Conservation (phyloP, 305 asterid genomes). For the Nicotiana rustica region DNA sequence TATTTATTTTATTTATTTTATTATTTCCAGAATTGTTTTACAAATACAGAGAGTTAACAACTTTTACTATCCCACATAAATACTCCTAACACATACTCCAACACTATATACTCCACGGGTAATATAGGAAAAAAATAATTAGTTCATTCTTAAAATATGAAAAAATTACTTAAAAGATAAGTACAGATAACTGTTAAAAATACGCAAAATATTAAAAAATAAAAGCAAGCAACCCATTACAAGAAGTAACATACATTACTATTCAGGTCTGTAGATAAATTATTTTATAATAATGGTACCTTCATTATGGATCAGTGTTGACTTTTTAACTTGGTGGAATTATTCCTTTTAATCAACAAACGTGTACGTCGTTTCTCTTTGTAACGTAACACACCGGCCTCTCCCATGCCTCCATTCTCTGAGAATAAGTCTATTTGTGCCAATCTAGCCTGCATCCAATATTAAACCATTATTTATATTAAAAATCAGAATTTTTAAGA, state of each 20-base stretch:
- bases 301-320: constrained; percentile 84
- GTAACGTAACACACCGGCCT: constrained; percentile 80
- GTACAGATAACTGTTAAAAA: background rate
- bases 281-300: constrained; percentile 47
- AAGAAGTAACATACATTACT: background rate
- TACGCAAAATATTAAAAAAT: background rate
- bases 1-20: too few species aligned
- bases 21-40: too few species aligned
- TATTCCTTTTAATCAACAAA: constrained; percentile 71
- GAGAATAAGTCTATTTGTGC: constrained; percentile 79
- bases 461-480: too few species aligned
- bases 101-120: too few species aligned
- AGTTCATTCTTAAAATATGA: too few species aligned
- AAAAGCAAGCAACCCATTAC: too few species aligned
- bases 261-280: background rate
- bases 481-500: too few species aligned
- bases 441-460: constrained; percentile 66
- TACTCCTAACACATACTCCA: too few species aligned
- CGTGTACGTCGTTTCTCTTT: constrained; percentile 76
- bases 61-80: too few species aligned
- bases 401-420: constrained; percentile 73
- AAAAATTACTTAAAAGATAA: too few species aligned
- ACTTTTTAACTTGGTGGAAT: constrained; percentile 83
- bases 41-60: too few species aligned
- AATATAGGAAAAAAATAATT: too few species aligned